Conservation (phyloP, 345 rosid species). For the Eutrema heterophyllum region DNA sequence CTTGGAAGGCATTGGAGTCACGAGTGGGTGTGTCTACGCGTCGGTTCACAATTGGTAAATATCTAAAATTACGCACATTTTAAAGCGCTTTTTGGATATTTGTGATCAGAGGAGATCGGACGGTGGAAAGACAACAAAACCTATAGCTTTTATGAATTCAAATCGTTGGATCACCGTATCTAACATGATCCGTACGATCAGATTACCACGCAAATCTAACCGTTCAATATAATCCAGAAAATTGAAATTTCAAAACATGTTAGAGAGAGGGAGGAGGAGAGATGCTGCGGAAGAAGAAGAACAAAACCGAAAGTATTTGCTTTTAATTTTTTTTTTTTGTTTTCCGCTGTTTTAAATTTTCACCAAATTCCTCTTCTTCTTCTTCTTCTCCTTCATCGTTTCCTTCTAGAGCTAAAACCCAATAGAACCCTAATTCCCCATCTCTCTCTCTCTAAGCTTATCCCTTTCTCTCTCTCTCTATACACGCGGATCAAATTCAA, state of each 20-base stretch:
- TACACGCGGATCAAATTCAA: conserved; percentile 32
- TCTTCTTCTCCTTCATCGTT: conserved; percentile 30
- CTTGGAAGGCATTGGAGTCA: neutral
- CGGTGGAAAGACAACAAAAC: conserved; percentile 29
- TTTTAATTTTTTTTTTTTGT: conserved; percentile 1
- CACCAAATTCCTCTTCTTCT: neutral
- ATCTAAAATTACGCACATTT: neutral
- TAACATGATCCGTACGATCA: conserved; percentile 41
- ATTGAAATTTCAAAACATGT: conserved; percentile 86
- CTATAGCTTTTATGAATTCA: conserved; percentile 44
- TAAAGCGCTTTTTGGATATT: neutral
- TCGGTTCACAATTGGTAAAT: neutral
- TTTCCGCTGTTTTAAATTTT: conserved; percentile 4
- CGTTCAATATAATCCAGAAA: conserved; percentile 51
- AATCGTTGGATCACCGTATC: conserved; percentile 44
- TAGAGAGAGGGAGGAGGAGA: conserved; percentile 82
- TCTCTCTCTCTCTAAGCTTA: conserved; percentile 1
- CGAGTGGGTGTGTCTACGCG: conserved; percentile 29
- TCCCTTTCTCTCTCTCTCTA: conserved; percentile 11
- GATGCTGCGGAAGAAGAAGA: conserved; percentile 32
- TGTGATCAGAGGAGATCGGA: conserved; percentile 33
- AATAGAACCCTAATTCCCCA: conserved; percentile 22
- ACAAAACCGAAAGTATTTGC: conserved; percentile 30
- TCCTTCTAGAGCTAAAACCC: conserved; percentile 19
- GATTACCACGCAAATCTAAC: conserved; percentile 39